Evolutionary conservation across 768 basidiomycete genomes (phyloP), one percentile per base, ranked within the genome.

Genomic region (Amanita pseudoporphyria): DNA sequence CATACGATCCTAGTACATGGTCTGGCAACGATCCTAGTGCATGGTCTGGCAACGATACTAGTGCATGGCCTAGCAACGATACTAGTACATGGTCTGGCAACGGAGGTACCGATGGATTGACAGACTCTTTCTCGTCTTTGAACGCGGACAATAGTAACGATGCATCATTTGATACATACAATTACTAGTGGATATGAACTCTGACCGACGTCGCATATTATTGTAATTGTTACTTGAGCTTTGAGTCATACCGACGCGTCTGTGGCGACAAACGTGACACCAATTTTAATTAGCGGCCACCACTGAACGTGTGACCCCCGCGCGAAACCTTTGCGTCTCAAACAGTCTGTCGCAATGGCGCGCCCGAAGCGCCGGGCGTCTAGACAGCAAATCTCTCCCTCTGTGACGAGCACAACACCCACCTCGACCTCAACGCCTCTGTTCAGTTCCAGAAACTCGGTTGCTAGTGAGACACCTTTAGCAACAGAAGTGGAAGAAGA

Each of bases 381-480:
- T 5, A 43, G 19, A 24, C 19, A 35, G 9, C 18, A 43, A 6
- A 31, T 30, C 24, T 50, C 49, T 14, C 41, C 12, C 7, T 50
- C 40, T 10, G 38, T 10, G 22, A 37, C 44, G 26, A 52, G 43
- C 36, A 32, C 42, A 19, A 45, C 51, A 22, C 26, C 51, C 9
- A 45, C 51, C 13, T 52, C 51, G 35, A 62, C 62, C n/a, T 67
- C 65, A 26, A 77, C 82, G 10, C 77, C 81, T 33, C 54, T 74
- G 21, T 71, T 79, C 55, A 81, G 76, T 55, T 64, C 69, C 28
- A 61, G 64, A 45, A 63, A 65, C 19, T 78, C 79, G 28, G 65
- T 67, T 36, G 64, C 64, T 28, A 50, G 58, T 52, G 35, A 61
- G 71, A 44, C 60, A 56, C 37, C 47, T 57, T 21, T 58, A 72